Conservation (phyloP, 2,329 filamentous ascomycete genomes). For the Pyrenochaeta sp. region DNA sequence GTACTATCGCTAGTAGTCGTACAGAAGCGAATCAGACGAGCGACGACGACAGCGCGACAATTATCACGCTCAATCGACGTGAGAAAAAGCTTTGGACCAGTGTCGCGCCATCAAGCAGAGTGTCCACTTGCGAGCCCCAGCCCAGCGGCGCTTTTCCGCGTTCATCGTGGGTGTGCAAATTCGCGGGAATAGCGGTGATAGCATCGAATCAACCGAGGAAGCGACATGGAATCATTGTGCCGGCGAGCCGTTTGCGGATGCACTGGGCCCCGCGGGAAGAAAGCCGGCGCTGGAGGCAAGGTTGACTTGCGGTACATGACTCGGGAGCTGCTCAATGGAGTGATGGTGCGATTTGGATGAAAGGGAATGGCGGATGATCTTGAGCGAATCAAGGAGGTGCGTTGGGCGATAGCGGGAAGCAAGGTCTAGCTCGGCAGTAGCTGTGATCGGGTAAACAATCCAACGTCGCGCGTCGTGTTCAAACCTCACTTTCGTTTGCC, state of each 20-base stretch:
- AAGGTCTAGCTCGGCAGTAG: not conserved
- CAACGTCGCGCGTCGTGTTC: not conserved
- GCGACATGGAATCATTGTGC: not conserved
- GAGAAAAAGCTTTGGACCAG: conserved; percentile 5
- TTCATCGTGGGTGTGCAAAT: conserved; percentile 5
- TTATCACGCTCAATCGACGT: not conserved
- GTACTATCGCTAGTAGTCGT: not conserved
- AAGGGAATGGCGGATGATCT: not conserved
- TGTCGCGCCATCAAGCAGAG: not conserved
- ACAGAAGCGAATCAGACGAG: not conserved
- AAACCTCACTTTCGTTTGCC: not conserved
- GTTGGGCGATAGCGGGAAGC: not conserved
- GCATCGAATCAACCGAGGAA: not conserved
- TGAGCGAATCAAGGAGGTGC: not conserved
- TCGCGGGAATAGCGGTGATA: conserved; percentile 10
- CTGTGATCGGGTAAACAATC: not conserved
- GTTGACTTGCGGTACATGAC: not conserved
- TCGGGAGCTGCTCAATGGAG: not conserved
- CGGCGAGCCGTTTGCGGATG: not conserved
- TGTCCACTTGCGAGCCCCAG: not conserved
- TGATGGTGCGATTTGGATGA: not conserved
- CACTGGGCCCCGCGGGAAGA: not conserved
- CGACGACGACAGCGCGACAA: not conserved
- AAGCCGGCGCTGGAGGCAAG: not conserved
- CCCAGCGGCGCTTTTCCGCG: conserved; percentile 7